phyloP scores from a whole-genome alignment of 495 filamentous ascomycete genomes.

The Bombardia bombarda region DNA sequence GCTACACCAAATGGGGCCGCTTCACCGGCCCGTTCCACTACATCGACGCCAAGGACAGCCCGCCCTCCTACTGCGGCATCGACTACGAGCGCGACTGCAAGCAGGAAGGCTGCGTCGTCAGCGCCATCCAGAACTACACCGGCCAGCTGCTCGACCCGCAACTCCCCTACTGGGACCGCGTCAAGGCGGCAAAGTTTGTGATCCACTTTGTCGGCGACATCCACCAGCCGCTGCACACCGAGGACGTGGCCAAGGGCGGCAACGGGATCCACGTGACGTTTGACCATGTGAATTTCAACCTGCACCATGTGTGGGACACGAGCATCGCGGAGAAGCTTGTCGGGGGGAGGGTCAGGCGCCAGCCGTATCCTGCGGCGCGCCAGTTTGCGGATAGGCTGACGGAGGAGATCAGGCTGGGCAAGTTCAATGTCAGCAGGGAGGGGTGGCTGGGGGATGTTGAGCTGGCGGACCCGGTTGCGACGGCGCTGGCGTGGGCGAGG shows the following conservation, averaged over 20 bases:
- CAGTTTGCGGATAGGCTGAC: slow-evolving; percentile 46
- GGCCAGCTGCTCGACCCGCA: slow-evolving; percentile 34
- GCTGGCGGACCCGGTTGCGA: slow-evolving; percentile 36
- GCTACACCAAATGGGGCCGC: slow-evolving; percentile 49
- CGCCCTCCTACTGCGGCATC: slow-evolving; percentile 51
- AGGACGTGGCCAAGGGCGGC: slow-evolving; percentile 50
- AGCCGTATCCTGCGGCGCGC: slow-evolving; percentile 36
- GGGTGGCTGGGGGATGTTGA: slow-evolving; percentile 46
- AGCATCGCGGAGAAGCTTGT: slow-evolving; percentile 52
- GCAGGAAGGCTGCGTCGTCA: slow-evolving; percentile 52
- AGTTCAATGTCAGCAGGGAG: slow-evolving; percentile 27
- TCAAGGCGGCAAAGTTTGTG: slow-evolving; percentile 53
- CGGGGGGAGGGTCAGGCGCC: slow-evolving; percentile 32
- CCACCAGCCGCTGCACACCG: slow-evolving; percentile 58
- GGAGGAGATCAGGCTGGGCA: slow-evolving; percentile 43
- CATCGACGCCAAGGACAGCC: slow-evolving; percentile 62
- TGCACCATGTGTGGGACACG: slow-evolving; percentile 59
- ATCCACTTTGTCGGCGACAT: slow-evolving; percentile 61
- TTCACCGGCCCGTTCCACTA: slow-evolving; percentile 57
- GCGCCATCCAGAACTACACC: slow-evolving; percentile 54
- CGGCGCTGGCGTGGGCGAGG: slow-evolving; percentile 51
- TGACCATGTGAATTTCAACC: slow-evolving; percentile 36
- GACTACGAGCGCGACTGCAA: slow-evolving; percentile 56
- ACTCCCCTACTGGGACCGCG: slow-evolving; percentile 29
- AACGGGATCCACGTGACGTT: slow-evolving; percentile 54